phyloP scores from a whole-genome alignment of 2,329 filamentous ascomycete species.

The Fusarium sp. region DNA sequence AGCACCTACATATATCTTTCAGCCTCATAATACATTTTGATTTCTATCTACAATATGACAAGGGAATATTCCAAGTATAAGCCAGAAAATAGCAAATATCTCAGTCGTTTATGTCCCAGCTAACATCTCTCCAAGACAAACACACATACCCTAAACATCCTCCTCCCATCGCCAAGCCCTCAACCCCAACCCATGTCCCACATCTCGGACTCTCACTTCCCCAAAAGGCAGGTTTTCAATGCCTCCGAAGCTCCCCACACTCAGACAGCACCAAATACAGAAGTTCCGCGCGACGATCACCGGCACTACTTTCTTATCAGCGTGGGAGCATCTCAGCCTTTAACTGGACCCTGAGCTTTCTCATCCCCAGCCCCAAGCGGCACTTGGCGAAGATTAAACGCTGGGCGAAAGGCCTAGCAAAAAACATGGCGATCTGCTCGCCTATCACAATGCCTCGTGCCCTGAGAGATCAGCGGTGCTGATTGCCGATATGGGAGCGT shows the following conservation, averaged over 20 bases:
- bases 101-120: neutral
- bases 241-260: constrained; percentile 21
- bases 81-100: neutral
- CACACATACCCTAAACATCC: neutral
- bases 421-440: neutral
- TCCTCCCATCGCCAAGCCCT: constrained; percentile 5
- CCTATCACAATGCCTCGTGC: constrained; percentile 44
- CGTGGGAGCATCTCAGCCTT: constrained; percentile 28
- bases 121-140: neutral
- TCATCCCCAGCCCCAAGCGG: constrained; percentile 1
- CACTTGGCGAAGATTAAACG: constrained; percentile 12
- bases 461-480: constrained; percentile 28
- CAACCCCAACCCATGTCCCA: constrained; percentile 5
- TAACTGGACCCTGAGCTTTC: constrained; percentile 33
- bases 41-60: neutral
- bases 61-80: neutral
- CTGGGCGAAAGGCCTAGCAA: too few relatives aligned
- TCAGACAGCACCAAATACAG: neutral
- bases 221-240: constrained; percentile 39
- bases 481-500: constrained; percentile 27
- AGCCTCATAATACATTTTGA: neutral
- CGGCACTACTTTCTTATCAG: constrained; percentile 30
- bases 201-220: constrained; percentile 30
- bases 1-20: neutral
- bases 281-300: constrained; percentile 25